phyloP scores from a whole-genome alignment of 352 stramenopile species.

The Globisporangium splendens region DNA sequence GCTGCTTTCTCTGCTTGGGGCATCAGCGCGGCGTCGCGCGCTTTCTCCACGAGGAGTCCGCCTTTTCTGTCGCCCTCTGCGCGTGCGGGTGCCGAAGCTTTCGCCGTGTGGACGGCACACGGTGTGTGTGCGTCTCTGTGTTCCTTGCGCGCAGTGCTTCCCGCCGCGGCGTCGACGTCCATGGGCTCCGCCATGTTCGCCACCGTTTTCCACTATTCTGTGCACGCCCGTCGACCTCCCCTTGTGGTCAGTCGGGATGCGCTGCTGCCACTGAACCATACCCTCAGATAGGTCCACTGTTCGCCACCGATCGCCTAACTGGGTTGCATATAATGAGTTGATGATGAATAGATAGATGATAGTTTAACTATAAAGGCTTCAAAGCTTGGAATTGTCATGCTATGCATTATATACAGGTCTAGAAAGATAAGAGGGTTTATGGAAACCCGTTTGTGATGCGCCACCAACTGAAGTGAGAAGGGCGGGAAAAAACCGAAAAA shows the following conservation, averaged over 20 bases:
- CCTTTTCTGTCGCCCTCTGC: constrained; percentile 2
- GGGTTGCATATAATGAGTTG: not conserved
- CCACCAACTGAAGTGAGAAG: constrained; percentile 10
- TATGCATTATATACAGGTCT: not conserved
- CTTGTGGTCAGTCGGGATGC: not conserved
- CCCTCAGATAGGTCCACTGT: no score
- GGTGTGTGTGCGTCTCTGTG: constrained; percentile 2
- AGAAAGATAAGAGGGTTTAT: not conserved
- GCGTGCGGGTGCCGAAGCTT: not conserved
- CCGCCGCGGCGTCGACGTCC: constrained; percentile 11
- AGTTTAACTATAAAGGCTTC: no score
- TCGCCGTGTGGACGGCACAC: not conserved
- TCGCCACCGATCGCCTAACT: no score
- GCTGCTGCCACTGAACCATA: constrained; percentile 5
- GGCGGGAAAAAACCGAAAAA: constrained; percentile 19
- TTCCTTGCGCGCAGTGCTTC: not conserved
- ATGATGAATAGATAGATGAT: no score
- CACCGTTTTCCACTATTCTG: not conserved
- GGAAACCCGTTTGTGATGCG: not conserved
- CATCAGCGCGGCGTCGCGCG: not conserved
- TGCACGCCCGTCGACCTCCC: not conserved
- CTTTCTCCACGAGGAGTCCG: not conserved
- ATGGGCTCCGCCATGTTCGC: constrained; percentile 11
- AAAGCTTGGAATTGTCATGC: no score
- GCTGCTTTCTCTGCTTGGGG: not conserved